Base-by-base conservation (phyloP, 371 early-diverging fungal species). In the Paramicrosporidium saccamoebae region DNA sequence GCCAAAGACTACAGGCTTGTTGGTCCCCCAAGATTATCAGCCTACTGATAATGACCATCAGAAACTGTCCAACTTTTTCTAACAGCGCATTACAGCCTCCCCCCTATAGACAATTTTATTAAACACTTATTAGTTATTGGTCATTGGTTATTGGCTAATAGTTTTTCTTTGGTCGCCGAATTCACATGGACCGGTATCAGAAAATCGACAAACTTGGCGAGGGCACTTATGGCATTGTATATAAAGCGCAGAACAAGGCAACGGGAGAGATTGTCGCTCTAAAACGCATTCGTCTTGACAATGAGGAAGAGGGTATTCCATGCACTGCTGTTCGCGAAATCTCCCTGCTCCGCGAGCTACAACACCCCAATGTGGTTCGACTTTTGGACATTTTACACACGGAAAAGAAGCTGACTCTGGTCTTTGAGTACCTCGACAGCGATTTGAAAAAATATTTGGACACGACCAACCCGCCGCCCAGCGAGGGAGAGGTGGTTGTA, bases 311-410 rank as follows among this genome's bases (percentile, higher is more conserved):
- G 46, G 81, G 74, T 22, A 66, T 90, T 8, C 86, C 88, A n/a
- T 64, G 84, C 40, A 75, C 81, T 20, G 81, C 95, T 4, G 66
- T 98, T 33, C 56, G 98, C 29, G 99, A 99, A 46, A 97, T 99
- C 33, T 72, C 88, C 16, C 50, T 98, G 12, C 48, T 99, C 25
- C 86, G 81, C 41, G 72, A 66, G 30, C 48, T 96, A 9, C 60
- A 67, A 24, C 94, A 98, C 44, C 58, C 58, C 22, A 96, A 97
- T 44, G 78, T 99, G 35, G 67, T 97, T 17, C 50, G 72, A 30
- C 50, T 96, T 14, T 58, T 69, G 29, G 86, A 86, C 39, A 92
- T 96, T 6, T 50, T 92, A 23, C 88, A 92, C 36, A 77, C 75
- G 4, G 86, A 82, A 33, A 71, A 69, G 37, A 65, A 74, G 39